A percentile compares a stretch with the other conserved stretches of the same genome.
phyloP scores from a whole-genome alignment of 371 early-diverging fungal species.

The Mycotypha africana region DNA sequence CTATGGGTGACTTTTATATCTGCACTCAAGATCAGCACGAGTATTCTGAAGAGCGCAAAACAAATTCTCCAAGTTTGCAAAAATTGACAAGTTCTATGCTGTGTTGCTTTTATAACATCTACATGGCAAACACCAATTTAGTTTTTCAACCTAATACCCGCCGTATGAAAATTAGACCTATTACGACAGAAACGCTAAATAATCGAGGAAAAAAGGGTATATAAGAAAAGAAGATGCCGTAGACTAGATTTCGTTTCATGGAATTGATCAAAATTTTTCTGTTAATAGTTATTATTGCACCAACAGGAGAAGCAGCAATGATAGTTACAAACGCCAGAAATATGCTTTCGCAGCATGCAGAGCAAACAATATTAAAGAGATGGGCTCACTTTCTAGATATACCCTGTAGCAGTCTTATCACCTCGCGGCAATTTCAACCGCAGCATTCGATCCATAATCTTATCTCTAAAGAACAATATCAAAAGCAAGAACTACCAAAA shows the following conservation, averaged over 20 bases:
- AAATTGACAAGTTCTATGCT: conserved; percentile 3
- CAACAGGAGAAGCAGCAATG: conserved; percentile 26
- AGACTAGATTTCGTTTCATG: too few relatives aligned
- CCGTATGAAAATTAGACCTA: conserved; percentile 22
- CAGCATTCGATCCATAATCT: neutral
- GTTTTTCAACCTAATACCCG: conserved; percentile 36
- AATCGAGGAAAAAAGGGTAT: conserved; percentile 21
- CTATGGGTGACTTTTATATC: conserved; percentile 41
- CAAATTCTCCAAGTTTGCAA: neutral
- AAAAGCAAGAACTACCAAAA: conserved; percentile 4
- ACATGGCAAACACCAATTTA: conserved; percentile 33
- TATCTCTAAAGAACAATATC: neutral
- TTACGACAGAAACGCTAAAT: conserved; percentile 14
- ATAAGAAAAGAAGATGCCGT: too few relatives aligned
- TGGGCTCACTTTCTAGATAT: conserved; percentile 34
- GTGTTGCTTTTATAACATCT: conserved; percentile 34
- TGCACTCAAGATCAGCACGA: conserved; percentile 13
- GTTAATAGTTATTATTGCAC: conserved; percentile 26
- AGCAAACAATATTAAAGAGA: conserved; percentile 18
- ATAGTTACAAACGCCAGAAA: conserved; percentile 10
- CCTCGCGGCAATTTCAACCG: too few relatives aligned
- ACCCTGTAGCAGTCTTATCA: conserved; percentile 16
- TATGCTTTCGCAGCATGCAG: conserved; percentile 13
- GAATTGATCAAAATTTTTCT: too few relatives aligned
- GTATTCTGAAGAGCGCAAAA: conserved; percentile 1